Base-by-base conservation (phyloP, 257 asterid species). In the Capsicum chinense region DNA sequence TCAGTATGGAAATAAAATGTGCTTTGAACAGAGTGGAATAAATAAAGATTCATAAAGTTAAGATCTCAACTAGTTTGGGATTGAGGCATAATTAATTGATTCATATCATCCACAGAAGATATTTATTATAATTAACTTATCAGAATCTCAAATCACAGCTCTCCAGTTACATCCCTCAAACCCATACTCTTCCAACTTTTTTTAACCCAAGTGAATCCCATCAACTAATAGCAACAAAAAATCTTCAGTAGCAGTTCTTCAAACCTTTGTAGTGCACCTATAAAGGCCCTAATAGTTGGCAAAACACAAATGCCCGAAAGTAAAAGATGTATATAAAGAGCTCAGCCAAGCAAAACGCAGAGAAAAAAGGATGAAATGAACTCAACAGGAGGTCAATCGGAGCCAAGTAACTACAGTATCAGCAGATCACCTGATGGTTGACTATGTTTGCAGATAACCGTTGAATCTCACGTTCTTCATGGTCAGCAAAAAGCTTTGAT, bases 401-500 rank as follows among this genome's bases (percentile, higher is more conserved):
- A 76, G 81, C 59, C 13, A 35, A 52, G 44, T 54, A 76, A 54
- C 48, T 26, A 26, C 21, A 6, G 21, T 19, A 67, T 76, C 59
- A 47, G 48, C 50, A 54, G 21, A 76, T 76, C 88, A 97, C 98
- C 98, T 93, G 98, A 85, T 97, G 98, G 86, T 95, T 97, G 69
- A 97, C 85, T 62, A 97, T 95, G 90, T 97, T 97, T 79, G 99
- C 99, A 66, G 99, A 95, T 70, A 97, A 87, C 71, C 99, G 87
- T 85, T 97, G 99, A 83, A 97, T 97, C 90, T 97, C 99, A 84
- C 99, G 98, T 90, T 97, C 99, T 88, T 97, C 99, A 12, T 97
- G 98, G 89, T 95, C 99, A 80, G 99, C 99, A 87, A 97, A 97
- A 83, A 95, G 98, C 87, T 97, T 97, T 54, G 98, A 94, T 88